Evolutionary conservation across 306 rosid species (phyloP).

Genomic region (Cajanus cajan): DNA sequence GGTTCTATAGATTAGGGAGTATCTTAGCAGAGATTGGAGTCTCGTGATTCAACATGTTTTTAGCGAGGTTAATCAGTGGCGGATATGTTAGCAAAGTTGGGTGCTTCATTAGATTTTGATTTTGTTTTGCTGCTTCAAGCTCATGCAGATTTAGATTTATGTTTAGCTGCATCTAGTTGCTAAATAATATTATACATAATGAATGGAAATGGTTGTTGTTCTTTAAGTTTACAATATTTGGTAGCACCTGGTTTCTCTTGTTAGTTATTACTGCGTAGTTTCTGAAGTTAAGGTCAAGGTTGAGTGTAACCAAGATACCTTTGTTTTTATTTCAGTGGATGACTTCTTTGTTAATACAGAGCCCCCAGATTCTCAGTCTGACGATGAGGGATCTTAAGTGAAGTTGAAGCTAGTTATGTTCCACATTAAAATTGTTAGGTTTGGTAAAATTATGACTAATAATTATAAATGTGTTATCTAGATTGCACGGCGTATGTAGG

Average conservation of each 20-base stretch:
- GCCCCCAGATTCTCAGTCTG: slow-evolving; percentile 59
- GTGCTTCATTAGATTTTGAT: too few species aligned
- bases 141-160: too few species aligned
- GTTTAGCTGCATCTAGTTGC: not conserved
- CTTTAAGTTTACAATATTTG: not conserved
- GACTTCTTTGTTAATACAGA: slow-evolving; percentile 79
- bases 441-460: slow-evolving; percentile 27
- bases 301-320: slow-evolving; percentile 24
- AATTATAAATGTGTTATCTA: slow-evolving; percentile 23
- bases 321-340: slow-evolving; percentile 55
- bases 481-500: slow-evolving; percentile 22
- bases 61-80: too few species aligned
- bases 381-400: slow-evolving; percentile 59
- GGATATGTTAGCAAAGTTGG: too few species aligned
- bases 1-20: too few species aligned
- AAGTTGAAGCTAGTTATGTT: slow-evolving; percentile 27
- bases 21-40: too few species aligned
- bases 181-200: not conserved
- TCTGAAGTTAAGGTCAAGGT: not conserved
- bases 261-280: not conserved
- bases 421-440: slow-evolving; percentile 33
- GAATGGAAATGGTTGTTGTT: not conserved
- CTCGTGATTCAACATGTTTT: too few species aligned
- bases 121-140: too few species aligned
- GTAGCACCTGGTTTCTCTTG: not conserved